Conservation (phyloP, 345 rosid genomes). For the thale cress (Arabidopsis thaliana) region TAIR10.1 NC_003070.9:30241501-30242000, state of each 20-base stretch:
- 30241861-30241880: constrained; percentile 65
- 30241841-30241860: constrained; percentile 58
- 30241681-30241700: background rate
- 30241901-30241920: constrained; percentile 45
- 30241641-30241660: constrained; percentile 15
- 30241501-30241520: background rate
- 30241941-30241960: constrained; percentile 56
- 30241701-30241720: background rate
- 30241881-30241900: constrained; percentile 49
- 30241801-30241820: constrained; percentile 61
- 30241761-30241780: constrained; percentile 67
- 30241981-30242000: constrained; percentile 44
- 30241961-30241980: constrained; percentile 40
- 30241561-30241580: constrained; percentile 36
- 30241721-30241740: background rate
- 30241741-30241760: background rate
- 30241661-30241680: constrained; percentile 3
- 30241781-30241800: constrained; percentile 69
- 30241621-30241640: constrained; percentile 38
- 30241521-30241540: background rate
- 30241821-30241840: constrained; percentile 49
- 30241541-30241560: constrained; percentile 39
- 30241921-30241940: constrained; percentile 60
- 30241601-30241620: constrained; percentile 16
- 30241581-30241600: constrained; percentile 40